Evolutionary conservation across 352 stramenopile genomes (phyloP), one percentile per base, ranked within the genome.

Genomic region (Aphanomyces euteiches): DNA sequence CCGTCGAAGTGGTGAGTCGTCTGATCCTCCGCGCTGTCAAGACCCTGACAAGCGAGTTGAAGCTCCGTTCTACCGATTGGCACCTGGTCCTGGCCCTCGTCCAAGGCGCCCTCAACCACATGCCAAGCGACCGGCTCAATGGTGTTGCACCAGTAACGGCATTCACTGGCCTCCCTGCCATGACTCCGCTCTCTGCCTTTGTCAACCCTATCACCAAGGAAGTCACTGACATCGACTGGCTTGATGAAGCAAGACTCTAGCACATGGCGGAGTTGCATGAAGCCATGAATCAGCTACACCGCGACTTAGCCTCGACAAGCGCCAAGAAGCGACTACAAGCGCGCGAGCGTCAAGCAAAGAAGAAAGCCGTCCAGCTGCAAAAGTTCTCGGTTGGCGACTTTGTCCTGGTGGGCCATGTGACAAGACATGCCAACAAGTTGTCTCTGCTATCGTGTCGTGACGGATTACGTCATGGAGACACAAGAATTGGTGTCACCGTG

Each of bases 1-100:
- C 66, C 2, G 53, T 81, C 1, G 74, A 81, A 66, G 75, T 79
- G 0, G 67, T 81, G 0, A 81, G 79, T 28, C 56, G 74, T 4
- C n/a, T 74, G 28, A 53, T 53, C 2, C 45, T 53, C 45, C 45
- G 45, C 45, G 45, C 45, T 19, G 45, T 53, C 1, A 53, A 53
- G 45, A 53, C 1, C 1, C 45, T 53, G 1, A 53, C 45, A 1
- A n/a, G 45, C 45, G 45, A 53, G 45, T 53, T 53, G n/a, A 53
- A 19, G 45, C 2, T 53, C 1, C 45, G 45, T 2, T 1, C 1
- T 1, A 53, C 2, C n/a, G 45, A 53, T 2, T 53, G 45, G 45
- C 45, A 53, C 45, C 2, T n/a, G 0, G 10, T 66, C n/a, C 7
- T 69, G 59, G 4, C 65, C 2, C 41, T 72, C 5, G 54, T 2